phyloP scores from a whole-genome alignment of 1,139 yeast genomes.

The Kluyveromyces sp. region DNA sequence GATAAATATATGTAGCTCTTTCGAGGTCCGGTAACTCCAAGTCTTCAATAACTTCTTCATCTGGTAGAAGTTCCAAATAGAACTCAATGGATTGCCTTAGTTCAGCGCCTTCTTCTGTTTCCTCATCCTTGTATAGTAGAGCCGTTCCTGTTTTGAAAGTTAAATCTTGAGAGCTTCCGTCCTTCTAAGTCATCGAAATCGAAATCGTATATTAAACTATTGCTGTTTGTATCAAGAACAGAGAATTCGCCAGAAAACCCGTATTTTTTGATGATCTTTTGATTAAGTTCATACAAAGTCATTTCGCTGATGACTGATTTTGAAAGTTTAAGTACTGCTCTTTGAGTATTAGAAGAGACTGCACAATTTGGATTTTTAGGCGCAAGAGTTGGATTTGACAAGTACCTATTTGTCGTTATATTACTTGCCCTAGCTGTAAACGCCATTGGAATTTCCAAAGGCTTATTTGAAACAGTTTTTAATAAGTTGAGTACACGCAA shows the following conservation, averaged over 20 bases:
- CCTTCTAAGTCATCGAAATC: constrained; percentile 79
- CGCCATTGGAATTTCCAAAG: constrained; percentile 39
- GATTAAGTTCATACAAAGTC: constrained; percentile 40
- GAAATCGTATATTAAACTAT: constrained; percentile 66
- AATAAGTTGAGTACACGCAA: constrained; percentile 41
- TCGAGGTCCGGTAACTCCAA: constrained; percentile 26
- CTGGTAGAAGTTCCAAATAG: constrained; percentile 36
- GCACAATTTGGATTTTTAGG: constrained; percentile 64
- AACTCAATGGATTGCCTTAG: constrained; percentile 63
- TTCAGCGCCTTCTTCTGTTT: constrained; percentile 41
- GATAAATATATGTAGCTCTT: constrained; percentile 3
- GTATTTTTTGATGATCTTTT: constrained; percentile 39
- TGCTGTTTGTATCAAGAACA: constrained; percentile 50
- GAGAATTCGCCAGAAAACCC: constrained; percentile 61
- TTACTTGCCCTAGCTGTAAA: constrained; percentile 64
- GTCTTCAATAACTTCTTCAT: constrained; percentile 8
- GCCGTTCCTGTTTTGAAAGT: constrained; percentile 52
- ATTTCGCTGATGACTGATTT: constrained; percentile 14
- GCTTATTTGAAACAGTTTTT: constrained; percentile 16
- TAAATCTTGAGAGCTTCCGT: constrained; percentile 44
- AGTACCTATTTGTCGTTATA: constrained; percentile 38
- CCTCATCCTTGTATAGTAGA: constrained; percentile 63
- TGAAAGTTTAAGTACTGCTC: constrained; percentile 39
- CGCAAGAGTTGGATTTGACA: constrained; percentile 54
- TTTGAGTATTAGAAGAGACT: constrained; percentile 56